These are phyloP conservation scores for Backusella australiensis DNA, from an alignment of 192 early-diverging fungal genomes.

Conservation along the genomic window DNA sequence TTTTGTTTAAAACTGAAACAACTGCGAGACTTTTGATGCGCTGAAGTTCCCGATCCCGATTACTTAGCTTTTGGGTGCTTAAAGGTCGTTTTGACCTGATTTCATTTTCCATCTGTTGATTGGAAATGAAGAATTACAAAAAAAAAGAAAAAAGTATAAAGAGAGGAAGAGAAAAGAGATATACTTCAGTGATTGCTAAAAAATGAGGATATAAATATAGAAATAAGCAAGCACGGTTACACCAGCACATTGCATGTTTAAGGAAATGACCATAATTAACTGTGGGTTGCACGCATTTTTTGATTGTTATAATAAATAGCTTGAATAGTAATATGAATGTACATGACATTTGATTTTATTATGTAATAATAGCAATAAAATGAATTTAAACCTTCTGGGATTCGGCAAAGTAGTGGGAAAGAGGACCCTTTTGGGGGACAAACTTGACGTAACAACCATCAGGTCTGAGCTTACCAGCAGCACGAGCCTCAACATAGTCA, in stretches of 20 bases:
- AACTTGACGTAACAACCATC: constrained; percentile 98
- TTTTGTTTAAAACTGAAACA: constrained; percentile 17
- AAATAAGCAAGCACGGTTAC: neutral
- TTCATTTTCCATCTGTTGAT: constrained; percentile 2
- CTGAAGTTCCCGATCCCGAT: constrained; percentile 16
- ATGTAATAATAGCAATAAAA: neutral
- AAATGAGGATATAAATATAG: constrained; percentile 1
- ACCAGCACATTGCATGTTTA: neutral
- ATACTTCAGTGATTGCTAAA: neutral
- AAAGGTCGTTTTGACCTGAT: neutral
- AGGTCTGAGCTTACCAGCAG: constrained; percentile 75
- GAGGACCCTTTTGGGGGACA: constrained; percentile 78
- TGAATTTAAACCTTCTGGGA: neutral
- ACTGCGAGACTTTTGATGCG: constrained; percentile 18
- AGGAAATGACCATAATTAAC: neutral
- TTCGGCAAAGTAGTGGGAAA: constrained; percentile 41
- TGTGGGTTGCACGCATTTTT: neutral
- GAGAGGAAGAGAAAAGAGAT: neutral
- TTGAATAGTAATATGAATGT: too few species aligned
- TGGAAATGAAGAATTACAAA: neutral
- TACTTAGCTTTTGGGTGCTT: neutral
- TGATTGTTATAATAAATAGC: neutral
- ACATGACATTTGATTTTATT: constrained; percentile 1
- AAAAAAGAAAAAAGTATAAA: neutral
- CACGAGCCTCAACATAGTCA: constrained; percentile 80